Base-by-base conservation (phyloP, 192 early-diverging fungal genomes). In the Backusella luteola region DNA sequence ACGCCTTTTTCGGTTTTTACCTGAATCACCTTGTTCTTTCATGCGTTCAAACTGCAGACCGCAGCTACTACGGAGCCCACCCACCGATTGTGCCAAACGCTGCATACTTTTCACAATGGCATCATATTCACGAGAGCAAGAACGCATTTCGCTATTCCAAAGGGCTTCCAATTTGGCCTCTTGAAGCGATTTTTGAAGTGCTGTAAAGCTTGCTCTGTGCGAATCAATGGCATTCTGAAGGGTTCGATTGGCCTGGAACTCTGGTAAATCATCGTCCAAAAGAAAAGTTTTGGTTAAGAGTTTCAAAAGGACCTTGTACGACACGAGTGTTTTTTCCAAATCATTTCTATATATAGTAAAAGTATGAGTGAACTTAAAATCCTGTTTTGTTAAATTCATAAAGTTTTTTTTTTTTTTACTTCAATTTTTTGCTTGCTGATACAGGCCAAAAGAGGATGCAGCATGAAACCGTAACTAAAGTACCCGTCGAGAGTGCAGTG, bases 11-110 rank as follows among this genome's bases (percentile, higher is more conserved):
- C 42, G 29, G 4, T 12, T n/a, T 23, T 44, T 46, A 32, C 17
- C 41, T 23, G 14, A 44, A 9, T 34, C 49, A 17, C 73, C 42
- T 7, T 39, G 66, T n/a, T 49, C 32, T 41, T 86, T 81, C 39
- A 89, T 73, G 59, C 84, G 84, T 53, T 88, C 85, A 59, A 86
- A 87, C 71, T 91, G 87, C 8, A 93, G 77, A 76, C 92, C 93
- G 69, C 92, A 87, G 17, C 89, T 91, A 63, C 91, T 90, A 67
- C 92, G 78, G 67, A 94, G 84, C 46, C 91, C 87, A 76, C 90
- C 87, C 59, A 93, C 78, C 66, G 89, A 89, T 79, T 92, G 89
- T 34, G 92, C 87, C 34, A 94, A 84, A 1, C 87, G 87, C 66
- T 90, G 89, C 19, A 94, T 83, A 29, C 85, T 86, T 19, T 85